A percentile compares a stretch with the other conserved stretches of the same genome.
Evolutionary conservation across 2,329 filamentous ascomycete genomes (phyloP).

Genomic region (Neofusicoccum kwambonambiense): DNA sequence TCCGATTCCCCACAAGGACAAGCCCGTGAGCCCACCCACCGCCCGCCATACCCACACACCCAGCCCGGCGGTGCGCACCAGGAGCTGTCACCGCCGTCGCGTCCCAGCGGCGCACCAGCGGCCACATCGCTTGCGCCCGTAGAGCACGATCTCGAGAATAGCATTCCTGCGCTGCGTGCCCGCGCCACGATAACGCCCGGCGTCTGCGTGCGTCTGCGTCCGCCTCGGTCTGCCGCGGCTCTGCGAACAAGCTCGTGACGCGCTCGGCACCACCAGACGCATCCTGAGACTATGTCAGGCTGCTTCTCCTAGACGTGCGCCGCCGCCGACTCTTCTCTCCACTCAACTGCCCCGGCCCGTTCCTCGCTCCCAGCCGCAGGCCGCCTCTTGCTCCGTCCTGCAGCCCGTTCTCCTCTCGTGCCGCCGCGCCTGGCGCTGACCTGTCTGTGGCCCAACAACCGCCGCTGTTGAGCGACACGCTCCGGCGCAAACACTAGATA

Average conservation of each 20-base stretch:
- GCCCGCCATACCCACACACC: neutral
- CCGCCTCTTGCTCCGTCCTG: neutral
- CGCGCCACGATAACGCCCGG: neutral
- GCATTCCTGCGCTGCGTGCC: neutral
- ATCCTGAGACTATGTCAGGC: conserved; percentile 9
- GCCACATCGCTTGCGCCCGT: neutral
- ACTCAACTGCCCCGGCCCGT: neutral
- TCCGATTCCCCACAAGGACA: neutral
- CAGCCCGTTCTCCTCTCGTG: neutral
- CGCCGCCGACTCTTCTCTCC: neutral
- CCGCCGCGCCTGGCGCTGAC: conserved; percentile 6
- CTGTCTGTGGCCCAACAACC: conserved; percentile 17
- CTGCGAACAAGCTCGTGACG: conserved; percentile 15
- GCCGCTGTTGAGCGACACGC: conserved; percentile 16
- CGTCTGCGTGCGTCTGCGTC: neutral
- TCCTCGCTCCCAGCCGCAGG: neutral
- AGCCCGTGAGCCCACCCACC: too few relatives aligned
- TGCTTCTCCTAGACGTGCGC: neutral
- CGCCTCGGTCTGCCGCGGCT: conserved; percentile 3
- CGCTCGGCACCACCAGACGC: conserved; percentile 17
- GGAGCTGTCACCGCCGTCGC: neutral
- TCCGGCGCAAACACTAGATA: neutral
- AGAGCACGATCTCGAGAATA: neutral
- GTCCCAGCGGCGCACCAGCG: neutral
- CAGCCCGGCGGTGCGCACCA: neutral